A percentile compares a stretch with the other conserved stretches of the same genome.
Evolutionary conservation across 176 grass and related monocot species (phyloP).

Genomic region (Bothriochloa decipiens): DNA sequence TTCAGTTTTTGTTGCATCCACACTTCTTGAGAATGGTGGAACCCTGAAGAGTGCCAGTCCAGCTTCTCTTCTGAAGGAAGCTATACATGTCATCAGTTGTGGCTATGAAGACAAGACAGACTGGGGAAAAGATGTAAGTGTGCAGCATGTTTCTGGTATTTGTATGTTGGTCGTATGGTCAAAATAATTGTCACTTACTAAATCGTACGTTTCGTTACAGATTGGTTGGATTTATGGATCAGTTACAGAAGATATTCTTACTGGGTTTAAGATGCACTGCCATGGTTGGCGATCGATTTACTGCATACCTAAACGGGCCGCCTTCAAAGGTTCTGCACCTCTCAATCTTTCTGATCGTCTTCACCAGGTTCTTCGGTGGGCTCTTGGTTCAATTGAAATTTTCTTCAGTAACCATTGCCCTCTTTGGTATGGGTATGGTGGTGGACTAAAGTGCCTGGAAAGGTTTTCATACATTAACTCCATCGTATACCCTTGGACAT

Average conservation of each 20-base stretch:
- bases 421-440: conserved; percentile 71
- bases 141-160: not conserved
- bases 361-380: conserved; percentile 73
- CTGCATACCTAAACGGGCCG: conserved; percentile 53
- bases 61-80: conserved; percentile 72
- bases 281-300: conserved; percentile 77
- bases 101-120: conserved; percentile 80
- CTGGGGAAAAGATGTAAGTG: conserved; percentile 73
- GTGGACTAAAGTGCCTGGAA: conserved; percentile 63
- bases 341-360: conserved; percentile 79
- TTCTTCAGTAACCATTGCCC: conserved; percentile 75
- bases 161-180: not conserved
- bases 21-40: conserved; percentile 70
- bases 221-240: conserved; percentile 80
- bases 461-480: conserved; percentile 70
- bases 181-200: not conserved
- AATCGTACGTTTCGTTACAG: conserved; percentile 38
- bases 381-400: conserved; percentile 70
- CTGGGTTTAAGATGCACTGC: conserved; percentile 75
- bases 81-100: conserved; percentile 75
- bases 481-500: conserved; percentile 66
- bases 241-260: conserved; percentile 73
- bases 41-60: conserved; percentile 61
- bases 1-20: conserved; percentile 79
- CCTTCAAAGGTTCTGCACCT: conserved; percentile 71